Conservation (phyloP, 2,329 filamentous ascomycete species). For the Pestalotiopsis sp. region DNA sequence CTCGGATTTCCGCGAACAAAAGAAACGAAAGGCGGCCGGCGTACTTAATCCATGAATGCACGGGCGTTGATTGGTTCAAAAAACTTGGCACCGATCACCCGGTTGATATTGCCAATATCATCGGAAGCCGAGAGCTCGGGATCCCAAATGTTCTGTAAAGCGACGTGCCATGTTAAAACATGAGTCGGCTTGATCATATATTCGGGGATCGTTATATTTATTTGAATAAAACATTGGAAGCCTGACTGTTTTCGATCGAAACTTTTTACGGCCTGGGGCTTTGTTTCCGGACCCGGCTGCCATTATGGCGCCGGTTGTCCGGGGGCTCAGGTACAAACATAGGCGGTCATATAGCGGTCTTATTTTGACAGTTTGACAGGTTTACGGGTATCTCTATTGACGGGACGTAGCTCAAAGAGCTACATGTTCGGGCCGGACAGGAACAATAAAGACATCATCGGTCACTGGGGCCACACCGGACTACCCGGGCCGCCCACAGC, state of each 20-base stretch:
- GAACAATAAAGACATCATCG: no score
- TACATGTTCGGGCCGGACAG: no score
- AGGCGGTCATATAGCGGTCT: no score
- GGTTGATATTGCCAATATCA: background rate
- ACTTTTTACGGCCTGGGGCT: slow-evolving; percentile 12
- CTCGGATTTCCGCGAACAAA: background rate
- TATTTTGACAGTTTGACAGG: no score
- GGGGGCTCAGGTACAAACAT: no score
- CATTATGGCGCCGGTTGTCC: slow-evolving; percentile 2
- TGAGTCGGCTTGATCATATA: slow-evolving; percentile 14
- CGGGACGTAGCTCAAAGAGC: no score
- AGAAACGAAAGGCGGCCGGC: background rate
- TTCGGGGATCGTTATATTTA: slow-evolving; percentile 13
- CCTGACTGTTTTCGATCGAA: slow-evolving; percentile 9
- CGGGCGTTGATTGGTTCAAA: background rate
- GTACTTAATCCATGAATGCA: background rate
- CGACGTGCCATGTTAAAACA: slow-evolving; percentile 9
- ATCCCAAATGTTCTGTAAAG: background rate
- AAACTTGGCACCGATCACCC: slow-evolving; percentile 1
- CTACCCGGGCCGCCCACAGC: no score
- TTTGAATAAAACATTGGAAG: slow-evolving; percentile 10
- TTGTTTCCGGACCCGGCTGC: slow-evolving; percentile 10
- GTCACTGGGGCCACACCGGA: no score
- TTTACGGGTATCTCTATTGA: no score
- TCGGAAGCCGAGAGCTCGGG: background rate